Percentiles rank a stretch among this genome's conserved stretches.
Evolutionary conservation across 2,329 filamentous ascomycete species (phyloP).

Genomic region (Alternaria sp.): DNA sequence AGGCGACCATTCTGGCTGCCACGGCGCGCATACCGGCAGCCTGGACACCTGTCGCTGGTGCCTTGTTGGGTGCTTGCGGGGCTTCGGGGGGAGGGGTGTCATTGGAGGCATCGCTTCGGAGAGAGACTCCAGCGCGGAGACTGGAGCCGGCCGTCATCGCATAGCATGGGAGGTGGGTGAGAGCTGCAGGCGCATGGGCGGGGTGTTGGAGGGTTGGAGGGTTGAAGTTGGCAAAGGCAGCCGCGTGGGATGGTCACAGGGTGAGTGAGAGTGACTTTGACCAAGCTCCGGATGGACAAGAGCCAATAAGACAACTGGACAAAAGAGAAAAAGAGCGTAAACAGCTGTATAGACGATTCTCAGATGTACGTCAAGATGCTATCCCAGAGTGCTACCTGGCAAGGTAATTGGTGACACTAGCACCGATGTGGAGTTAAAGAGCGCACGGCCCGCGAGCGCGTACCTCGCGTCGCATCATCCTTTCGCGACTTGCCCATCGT

Average conservation of each 20-base stretch:
- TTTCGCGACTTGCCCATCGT: constrained; percentile 37
- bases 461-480: constrained; percentile 31
- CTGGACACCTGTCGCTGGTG: constrained; percentile 76
- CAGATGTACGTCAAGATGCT: background rate
- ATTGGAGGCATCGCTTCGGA: constrained; percentile 27
- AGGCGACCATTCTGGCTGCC: constrained; percentile 83
- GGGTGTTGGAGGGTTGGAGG: background rate
- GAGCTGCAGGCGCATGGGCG: constrained; percentile 29
- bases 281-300: background rate
- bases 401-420: constrained; percentile 2
- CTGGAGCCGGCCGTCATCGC: constrained; percentile 51
- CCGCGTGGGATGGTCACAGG: constrained; percentile 27
- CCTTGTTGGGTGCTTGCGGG: constrained; percentile 58
- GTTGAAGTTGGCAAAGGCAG: constrained; percentile 8
- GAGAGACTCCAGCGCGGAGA: constrained; percentile 43
- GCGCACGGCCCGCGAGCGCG: constrained; percentile 26
- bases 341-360: background rate
- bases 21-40: constrained; percentile 85
- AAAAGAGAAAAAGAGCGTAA: background rate
- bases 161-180: constrained; percentile 36
- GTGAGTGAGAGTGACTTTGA: background rate
- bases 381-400: background rate
- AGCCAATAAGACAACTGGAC: fast-evolving
- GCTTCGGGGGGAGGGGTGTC: constrained; percentile 26
- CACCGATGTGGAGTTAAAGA: constrained; percentile 12